Base-by-base conservation (phyloP, 2,329 filamentous ascomycete genomes). In the Verticillium tricorpus region DNA sequence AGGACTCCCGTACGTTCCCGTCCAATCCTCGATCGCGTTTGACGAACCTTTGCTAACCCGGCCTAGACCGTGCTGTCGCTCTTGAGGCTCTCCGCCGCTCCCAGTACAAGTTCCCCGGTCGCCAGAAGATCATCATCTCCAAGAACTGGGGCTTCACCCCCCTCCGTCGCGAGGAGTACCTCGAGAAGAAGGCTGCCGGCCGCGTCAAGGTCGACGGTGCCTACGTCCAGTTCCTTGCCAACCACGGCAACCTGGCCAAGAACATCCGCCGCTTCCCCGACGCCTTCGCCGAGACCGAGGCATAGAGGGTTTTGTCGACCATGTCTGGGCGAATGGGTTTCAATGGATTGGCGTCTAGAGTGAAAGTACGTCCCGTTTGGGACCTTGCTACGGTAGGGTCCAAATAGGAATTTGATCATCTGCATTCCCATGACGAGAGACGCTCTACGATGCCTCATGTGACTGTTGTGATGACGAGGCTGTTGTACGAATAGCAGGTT, bases 111-210 rank as follows among this genome's bases (percentile, higher is more conserved):
- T 99, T 99, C 92, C 95, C 95, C 72, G 95, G 95, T 82, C 94
- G 95, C 84, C 95, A 99, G 89, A 99, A 99, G 93, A 98, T 99
- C 85, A 97, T 99, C 77, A 90, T 98, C 84, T 96, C 91, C 87
- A 99, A 98, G 93, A 99, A 99, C 89, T 99, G 95, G 95, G 95
- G 95, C 73, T 99, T 99, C 91, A 99, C 95, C 67, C 93, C 93
- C 78, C 92, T 99, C 75, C 90, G 92, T 76, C 93, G 95, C 74
- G 95, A 98, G 73, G 95, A 99, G 82, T 99, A 98, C 85, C 85
- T 96, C 78, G 88, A 93, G 82, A 91, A 94, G 85, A 96, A 96
- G 88, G 86, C 92, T 78, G 90, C 89, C 75, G 95, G 95, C 78
- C 89, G 88, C 78, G 89, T 99, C 83, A 92, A 94, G 87, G 90